A percentile compares a stretch with the other conserved stretches of the same genome.
phyloP scores from a whole-genome alignment of 177 flowering plant genomes.

The Vitis hybrid region DNA sequence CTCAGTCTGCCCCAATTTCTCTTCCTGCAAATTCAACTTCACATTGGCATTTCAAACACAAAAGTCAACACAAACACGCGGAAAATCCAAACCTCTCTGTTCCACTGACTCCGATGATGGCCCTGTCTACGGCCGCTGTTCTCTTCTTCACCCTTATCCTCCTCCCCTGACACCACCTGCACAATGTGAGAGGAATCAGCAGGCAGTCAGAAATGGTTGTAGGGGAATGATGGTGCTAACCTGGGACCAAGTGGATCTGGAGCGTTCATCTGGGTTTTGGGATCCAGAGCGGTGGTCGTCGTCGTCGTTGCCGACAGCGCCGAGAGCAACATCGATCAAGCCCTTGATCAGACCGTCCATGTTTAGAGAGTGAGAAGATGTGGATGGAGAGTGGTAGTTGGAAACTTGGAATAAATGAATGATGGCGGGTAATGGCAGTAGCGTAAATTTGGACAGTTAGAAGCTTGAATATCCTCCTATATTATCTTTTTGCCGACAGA shows the following conservation, averaged over 20 bases:
- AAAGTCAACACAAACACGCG: neutral
- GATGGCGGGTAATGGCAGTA: conserved; percentile 31
- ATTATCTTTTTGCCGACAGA: conserved; percentile 12
- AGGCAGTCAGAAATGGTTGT: neutral
- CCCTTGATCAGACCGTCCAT: conserved; percentile 90
- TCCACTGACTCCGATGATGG: conserved; percentile 16
- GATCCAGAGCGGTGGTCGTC: conserved; percentile 13
- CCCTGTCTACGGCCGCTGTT: conserved; percentile 4
- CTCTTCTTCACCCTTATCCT: conserved; percentile 28
- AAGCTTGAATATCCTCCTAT: too few species aligned
- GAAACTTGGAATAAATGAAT: conserved; percentile 10
- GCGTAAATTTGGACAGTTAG: conserved; percentile 1
- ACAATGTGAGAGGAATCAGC: conserved; percentile 7
- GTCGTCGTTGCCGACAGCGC: conserved; percentile 22
- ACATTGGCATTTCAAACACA: conserved; percentile 3
- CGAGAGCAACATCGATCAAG: conserved; percentile 61
- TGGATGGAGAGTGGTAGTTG: conserved; percentile 4
- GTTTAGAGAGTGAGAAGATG: neutral
- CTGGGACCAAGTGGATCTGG: conserved; percentile 89
- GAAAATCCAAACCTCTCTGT: conserved; percentile 23
- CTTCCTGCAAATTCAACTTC: conserved; percentile 30
- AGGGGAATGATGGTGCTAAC: conserved; percentile 19
- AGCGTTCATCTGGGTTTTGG: conserved; percentile 45
- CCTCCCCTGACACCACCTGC: conserved; percentile 71
- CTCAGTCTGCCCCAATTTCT: conserved; percentile 19